phyloP scores from a whole-genome alignment of 352 stramenopile genomes.

The Globisporangium canariense region DNA sequence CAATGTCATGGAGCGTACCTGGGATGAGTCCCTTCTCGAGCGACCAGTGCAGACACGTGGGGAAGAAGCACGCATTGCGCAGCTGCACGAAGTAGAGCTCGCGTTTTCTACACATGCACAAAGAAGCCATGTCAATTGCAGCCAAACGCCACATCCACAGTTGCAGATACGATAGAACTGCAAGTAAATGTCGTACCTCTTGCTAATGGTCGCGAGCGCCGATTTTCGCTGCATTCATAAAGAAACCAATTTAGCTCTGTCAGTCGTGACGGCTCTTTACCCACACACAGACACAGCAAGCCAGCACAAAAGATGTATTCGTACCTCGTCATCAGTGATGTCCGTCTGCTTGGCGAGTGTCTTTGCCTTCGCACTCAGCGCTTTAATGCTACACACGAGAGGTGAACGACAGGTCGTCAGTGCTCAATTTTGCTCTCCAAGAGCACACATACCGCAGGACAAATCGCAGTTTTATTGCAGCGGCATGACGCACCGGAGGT shows the following conservation, averaged over 20 bases:
- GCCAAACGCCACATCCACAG: no score
- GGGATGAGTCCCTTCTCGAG: constrained; percentile 62
- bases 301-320: not conserved
- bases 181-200: constrained; percentile 22
- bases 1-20: constrained; percentile 28
- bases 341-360: constrained; percentile 44
- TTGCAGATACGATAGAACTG: no score
- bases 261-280: not conserved
- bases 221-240: constrained; percentile 28
- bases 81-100: constrained; percentile 80
- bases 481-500: constrained; percentile 42
- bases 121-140: not conserved
- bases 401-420: not conserved
- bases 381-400: constrained; percentile 40
- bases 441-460: no score
- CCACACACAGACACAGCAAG: not conserved
- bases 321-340: constrained; percentile 56
- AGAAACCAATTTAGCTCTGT: not conserved
- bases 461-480: not conserved
- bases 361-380: constrained; percentile 57
- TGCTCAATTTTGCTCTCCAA: not conserved
- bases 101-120: constrained; percentile 36
- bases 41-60: constrained; percentile 81
- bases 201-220: constrained; percentile 44
- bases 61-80: constrained; percentile 79